Evolutionary conservation across 1,284 basidiomycete genomes (phyloP).

Genomic region (Sanghuangporus weigelae): DNA sequence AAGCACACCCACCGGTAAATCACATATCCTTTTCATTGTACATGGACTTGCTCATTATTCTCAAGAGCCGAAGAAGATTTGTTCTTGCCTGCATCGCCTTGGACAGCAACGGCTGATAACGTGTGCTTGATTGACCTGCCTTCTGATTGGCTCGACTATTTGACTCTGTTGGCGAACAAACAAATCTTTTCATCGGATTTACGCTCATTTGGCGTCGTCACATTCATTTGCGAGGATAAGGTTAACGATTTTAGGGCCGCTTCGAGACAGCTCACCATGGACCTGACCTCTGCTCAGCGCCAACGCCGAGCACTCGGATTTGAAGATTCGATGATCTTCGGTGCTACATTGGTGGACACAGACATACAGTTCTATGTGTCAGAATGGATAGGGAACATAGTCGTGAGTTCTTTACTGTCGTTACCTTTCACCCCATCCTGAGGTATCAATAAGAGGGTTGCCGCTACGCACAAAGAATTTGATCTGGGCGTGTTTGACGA

Average conservation of each 20-base stretch:
- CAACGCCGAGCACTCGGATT: neutral
- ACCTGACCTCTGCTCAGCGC: neutral
- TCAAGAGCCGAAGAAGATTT: neutral
- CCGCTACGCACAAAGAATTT: neutral
- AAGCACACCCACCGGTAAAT: neutral
- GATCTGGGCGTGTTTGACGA: neutral
- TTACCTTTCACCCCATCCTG: neutral
- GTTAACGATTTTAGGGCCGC: neutral
- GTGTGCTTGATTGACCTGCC: neutral
- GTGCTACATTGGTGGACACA: neutral
- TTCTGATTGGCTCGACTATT: neutral
- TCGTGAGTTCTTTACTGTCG: neutral
- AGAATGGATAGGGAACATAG: neutral
- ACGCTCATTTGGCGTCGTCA: neutral
- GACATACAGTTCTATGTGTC: neutral
- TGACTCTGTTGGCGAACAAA: neutral
- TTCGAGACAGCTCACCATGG: neutral
- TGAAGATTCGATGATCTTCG: neutral
- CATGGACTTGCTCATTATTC: neutral
- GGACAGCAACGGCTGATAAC: neutral
- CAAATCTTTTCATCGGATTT: neutral
- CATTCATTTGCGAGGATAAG: neutral
- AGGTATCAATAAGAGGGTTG: neutral
- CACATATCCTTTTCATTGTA: neutral
- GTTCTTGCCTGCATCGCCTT: neutral